Evolutionary conservation across 2,329 filamentous ascomycete species (phyloP).

Genomic region (Lasiodiplodia theobromae): DNA sequence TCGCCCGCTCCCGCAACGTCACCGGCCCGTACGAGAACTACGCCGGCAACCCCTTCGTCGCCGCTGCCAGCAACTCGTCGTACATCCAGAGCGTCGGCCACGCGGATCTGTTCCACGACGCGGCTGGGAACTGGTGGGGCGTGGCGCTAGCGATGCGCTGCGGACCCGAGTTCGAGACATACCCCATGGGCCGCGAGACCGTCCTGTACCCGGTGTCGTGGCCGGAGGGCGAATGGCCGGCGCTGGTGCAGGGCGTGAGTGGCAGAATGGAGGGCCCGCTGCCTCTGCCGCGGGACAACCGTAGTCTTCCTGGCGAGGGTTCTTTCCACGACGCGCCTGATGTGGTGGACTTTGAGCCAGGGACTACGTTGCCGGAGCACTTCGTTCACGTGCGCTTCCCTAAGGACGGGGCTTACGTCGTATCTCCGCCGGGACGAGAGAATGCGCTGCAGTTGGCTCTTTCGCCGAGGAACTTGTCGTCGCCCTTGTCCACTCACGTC

Average conservation of each 20-base stretch:
- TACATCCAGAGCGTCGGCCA: conserved; percentile 63
- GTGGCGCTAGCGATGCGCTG: conserved; percentile 45
- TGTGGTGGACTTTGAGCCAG: conserved; percentile 54
- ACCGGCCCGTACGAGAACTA: conserved; percentile 37
- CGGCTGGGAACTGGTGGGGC: conserved; percentile 59
- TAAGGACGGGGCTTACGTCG: conserved; percentile 52
- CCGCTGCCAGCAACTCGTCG: conserved; percentile 36
- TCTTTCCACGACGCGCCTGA: conserved; percentile 55
- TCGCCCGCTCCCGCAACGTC: conserved; percentile 40
- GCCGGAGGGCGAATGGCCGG: conserved; percentile 44
- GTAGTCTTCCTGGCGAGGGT: conserved; percentile 50
- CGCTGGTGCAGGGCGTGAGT: conserved; percentile 46
- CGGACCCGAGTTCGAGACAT: conserved; percentile 43
- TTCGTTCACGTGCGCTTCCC: conserved; percentile 66
- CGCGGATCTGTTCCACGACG: conserved; percentile 63
- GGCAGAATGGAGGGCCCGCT: conserved; percentile 56
- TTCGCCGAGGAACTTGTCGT: conserved; percentile 62
- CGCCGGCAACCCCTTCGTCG: conserved; percentile 37
- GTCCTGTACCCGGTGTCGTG: conserved; percentile 59
- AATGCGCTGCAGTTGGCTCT: conserved; percentile 57
- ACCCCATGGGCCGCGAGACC: conserved; percentile 63
- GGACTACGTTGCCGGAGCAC: conserved; percentile 57
- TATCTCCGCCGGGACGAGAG: conserved; percentile 39
- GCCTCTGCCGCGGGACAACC: conserved; percentile 40
- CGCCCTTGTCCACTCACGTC: conserved; percentile 49